Base-by-base conservation (phyloP, 768 basidiomycete genomes). In the Brasilioporus rufonigricans region DNA sequence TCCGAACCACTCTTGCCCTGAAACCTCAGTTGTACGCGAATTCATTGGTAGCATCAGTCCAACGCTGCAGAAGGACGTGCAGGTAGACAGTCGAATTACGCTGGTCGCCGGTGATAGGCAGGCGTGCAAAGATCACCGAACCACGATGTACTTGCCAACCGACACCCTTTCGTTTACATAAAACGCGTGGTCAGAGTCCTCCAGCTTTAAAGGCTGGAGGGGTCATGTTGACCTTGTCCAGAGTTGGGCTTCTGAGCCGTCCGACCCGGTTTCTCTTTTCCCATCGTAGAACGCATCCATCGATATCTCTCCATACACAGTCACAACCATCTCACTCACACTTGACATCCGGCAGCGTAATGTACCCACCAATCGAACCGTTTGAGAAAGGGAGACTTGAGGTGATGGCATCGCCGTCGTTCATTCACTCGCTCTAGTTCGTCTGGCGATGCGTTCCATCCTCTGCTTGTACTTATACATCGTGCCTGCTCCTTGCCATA, bases 371-470 rank as follows among this genome's bases (percentile, higher is more conserved):
- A 3, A 82, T 82, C 55, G 71, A 85, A 57, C 88, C 90, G 1
- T 89, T 81, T 64, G 74, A 85, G 49, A 77, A 73, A 16, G 88
- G 85, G 2, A 79, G 57, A 33, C 77, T 93, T 48, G 84, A 88
- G 62, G 87, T 93, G 2, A 86, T 83, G 21, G 82, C 85, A 53
- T 73, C 65, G 1, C 48, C 60, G 19, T 55, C 55, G 33, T 53
- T 62, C 18, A 62, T 87, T 19, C 91, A 93, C 69, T 82, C 80
- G 8, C 80, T 93, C 57, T 84, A 93, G 90, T 91, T 59, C 56
- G 80, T 75, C 32, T 33, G 26, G 50, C 59, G 71, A 56, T 49
- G 24, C 29, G 3, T 47, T 51, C 31, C 39, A 14, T 46, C 29
- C 18, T n/a, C n/a, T 43, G 14, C 48, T 51, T 16, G 24, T 13